phyloP scores from a whole-genome alignment of 2,329 filamentous ascomycete genomes.

The Tolypocladium guangdongense region DNA sequence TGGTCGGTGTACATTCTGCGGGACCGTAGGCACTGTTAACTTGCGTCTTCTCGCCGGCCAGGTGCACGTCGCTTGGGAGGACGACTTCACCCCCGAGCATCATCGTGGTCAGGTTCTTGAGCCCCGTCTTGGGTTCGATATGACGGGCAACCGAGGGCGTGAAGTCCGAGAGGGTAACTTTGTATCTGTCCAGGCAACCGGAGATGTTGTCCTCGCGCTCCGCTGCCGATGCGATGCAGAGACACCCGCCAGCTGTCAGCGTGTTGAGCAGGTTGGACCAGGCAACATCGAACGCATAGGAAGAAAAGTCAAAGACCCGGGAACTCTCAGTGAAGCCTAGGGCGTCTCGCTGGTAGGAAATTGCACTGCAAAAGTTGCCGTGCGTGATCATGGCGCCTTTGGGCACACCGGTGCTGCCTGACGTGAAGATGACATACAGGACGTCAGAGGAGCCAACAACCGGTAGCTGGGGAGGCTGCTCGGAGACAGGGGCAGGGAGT shows the following conservation, averaged over 20 bases:
- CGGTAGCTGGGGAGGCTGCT: background rate
- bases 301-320: conserved; percentile 6
- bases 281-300: conserved; percentile 7
- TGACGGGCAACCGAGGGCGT: conserved; percentile 10
- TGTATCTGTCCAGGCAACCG: conserved; percentile 2
- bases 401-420: conserved; percentile 13
- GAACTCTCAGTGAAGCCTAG: conserved; percentile 1
- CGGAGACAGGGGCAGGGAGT: background rate
- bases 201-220: conserved; percentile 6
- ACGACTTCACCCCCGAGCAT: conserved; percentile 8
- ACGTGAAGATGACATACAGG: conserved; percentile 14
- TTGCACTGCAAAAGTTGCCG: conserved; percentile 3
- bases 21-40: conserved; percentile 12
- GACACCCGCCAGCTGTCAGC: background rate
- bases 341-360: conserved; percentile 4
- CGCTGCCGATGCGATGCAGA: conserved; percentile 7
- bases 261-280: conserved; percentile 1
- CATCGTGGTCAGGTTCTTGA: conserved; percentile 6
- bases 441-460: conserved; percentile 1
- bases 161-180: conserved; percentile 6
- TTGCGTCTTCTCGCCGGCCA: conserved; percentile 4
- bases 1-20: conserved; percentile 8
- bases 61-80: conserved; percentile 2
- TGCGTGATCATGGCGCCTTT: conserved; percentile 14
- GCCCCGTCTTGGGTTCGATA: conserved; percentile 1